Evolutionary conservation across 2,329 filamentous ascomycete species (phyloP).

Genomic region (Paraphaeosphaeria sporulosa): DNA sequence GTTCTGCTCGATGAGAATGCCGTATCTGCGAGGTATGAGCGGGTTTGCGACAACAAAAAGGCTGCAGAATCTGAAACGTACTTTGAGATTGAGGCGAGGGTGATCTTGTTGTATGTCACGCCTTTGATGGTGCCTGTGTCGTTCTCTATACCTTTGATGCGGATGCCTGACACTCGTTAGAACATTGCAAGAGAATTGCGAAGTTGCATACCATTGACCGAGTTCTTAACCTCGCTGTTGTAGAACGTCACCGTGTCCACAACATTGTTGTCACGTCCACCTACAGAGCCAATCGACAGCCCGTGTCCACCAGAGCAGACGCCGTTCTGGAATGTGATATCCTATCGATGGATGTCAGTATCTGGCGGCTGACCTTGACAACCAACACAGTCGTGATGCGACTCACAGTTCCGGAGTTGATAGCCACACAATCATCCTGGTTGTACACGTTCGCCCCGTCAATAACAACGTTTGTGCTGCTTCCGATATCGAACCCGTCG

Average conservation of each 20-base stretch:
- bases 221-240: slow-evolving; percentile 57
- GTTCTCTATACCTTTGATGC: slow-evolving; percentile 62
- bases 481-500: slow-evolving; percentile 63
- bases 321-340: slow-evolving; percentile 42
- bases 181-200: neutral
- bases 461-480: slow-evolving; percentile 50
- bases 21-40: slow-evolving; percentile 43
- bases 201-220: slow-evolving; percentile 48
- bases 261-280: slow-evolving; percentile 54
- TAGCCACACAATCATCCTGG: slow-evolving; percentile 65
- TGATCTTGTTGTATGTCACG: slow-evolving; percentile 28
- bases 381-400: too few species aligned
- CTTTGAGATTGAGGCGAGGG: slow-evolving; percentile 6
- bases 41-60: neutral
- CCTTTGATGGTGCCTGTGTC: slow-evolving; percentile 53
- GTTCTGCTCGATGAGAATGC: slow-evolving; percentile 60
- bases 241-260: slow-evolving; percentile 53
- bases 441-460: slow-evolving; percentile 59
- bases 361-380: slow-evolving; percentile 8
- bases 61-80: neutral
- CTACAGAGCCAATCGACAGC: slow-evolving; percentile 65
- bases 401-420: slow-evolving; percentile 58
- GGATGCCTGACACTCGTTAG: slow-evolving; percentile 50
- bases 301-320: slow-evolving; percentile 61
- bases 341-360: neutral